Percentiles rank a stretch among this genome's conserved stretches.
Conservation (phyloP, 1,139 yeast species). For the Spencermartinsiella ligniputridi region DNA sequence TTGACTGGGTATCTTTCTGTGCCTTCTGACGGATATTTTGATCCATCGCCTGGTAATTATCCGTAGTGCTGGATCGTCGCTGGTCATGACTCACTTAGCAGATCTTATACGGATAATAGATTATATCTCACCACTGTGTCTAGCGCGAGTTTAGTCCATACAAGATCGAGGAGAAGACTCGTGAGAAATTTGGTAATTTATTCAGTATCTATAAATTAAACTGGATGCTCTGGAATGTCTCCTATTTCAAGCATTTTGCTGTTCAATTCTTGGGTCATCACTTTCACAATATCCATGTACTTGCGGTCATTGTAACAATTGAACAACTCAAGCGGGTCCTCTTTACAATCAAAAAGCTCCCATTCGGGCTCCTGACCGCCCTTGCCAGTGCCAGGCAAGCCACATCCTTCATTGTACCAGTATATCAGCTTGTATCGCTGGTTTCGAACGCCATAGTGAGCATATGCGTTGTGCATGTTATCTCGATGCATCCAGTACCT, state of each 20-base stretch:
- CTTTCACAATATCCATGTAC: conserved; percentile 2
- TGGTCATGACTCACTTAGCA: too few species aligned
- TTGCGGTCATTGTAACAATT: conserved; percentile 5
- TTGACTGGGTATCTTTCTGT: conserved; percentile 28
- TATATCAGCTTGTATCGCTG: conserved; percentile 11
- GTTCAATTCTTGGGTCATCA: conserved; percentile 8
- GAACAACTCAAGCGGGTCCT: conserved; percentile 12
- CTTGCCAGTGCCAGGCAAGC: conserved; percentile 8
- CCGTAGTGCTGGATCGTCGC: conserved; percentile 13
- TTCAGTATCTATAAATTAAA: too few species aligned
- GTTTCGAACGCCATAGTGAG: conserved; percentile 11
- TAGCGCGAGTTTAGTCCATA: too few species aligned
- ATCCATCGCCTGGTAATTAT: conserved; percentile 30
- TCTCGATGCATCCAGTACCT: conserved; percentile 13
- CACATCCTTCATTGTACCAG: conserved; percentile 12
- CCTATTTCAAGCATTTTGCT: conserved; percentile 12
- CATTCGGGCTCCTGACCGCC: conserved; percentile 12
- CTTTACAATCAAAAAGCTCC: conserved; percentile 11
- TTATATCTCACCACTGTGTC: too few species aligned
- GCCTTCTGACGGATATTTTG: conserved; percentile 45
- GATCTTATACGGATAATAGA: too few species aligned
- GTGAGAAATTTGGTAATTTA: too few species aligned
- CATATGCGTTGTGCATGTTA: conserved; percentile 11
- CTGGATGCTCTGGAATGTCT: conserved; percentile 5
- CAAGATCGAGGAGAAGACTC: too few species aligned